Conservation (phyloP, 306 rosid genomes). For the Citrullus colocynthis region DNA sequence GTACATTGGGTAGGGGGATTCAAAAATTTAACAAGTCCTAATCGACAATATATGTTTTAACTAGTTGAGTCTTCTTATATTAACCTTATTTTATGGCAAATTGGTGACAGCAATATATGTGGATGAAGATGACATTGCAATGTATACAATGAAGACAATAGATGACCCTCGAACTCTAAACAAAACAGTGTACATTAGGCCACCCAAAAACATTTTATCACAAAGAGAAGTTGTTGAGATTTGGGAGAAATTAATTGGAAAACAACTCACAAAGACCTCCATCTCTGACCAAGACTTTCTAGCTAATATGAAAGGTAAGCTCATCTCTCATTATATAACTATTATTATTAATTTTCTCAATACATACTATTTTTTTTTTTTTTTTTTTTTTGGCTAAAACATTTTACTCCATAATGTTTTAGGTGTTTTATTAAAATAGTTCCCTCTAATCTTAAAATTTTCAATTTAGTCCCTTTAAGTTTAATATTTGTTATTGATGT, state of each 20-base stretch:
- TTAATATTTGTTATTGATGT: neutral
- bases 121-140: slow-evolving; percentile 75
- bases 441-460: neutral
- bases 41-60: too few relatives aligned
- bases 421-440: neutral
- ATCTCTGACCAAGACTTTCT: slow-evolving; percentile 36
- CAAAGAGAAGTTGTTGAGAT: slow-evolving; percentile 50
- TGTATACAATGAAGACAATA: slow-evolving; percentile 41
- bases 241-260: slow-evolving; percentile 50
- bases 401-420: neutral
- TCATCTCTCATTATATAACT: too few relatives aligned
- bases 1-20: too few relatives aligned
- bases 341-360: neutral
- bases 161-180: slow-evolving; percentile 44
- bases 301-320: slow-evolving; percentile 30
- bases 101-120: slow-evolving; percentile 29
- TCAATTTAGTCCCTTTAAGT: neutral
- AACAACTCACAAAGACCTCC: slow-evolving; percentile 31
- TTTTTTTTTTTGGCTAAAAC: neutral
- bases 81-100: neutral
- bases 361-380: neutral
- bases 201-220: slow-evolving; percentile 44
- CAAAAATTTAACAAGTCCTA: too few relatives aligned
- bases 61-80: too few relatives aligned
- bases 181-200: slow-evolving; percentile 55